A percentile compares a stretch with the other conserved stretches of the same genome.
These are phyloP conservation scores for Secale cereale DNA, from an alignment of 176 grass and related monocot species.

Conservation along the genomic window DNA sequence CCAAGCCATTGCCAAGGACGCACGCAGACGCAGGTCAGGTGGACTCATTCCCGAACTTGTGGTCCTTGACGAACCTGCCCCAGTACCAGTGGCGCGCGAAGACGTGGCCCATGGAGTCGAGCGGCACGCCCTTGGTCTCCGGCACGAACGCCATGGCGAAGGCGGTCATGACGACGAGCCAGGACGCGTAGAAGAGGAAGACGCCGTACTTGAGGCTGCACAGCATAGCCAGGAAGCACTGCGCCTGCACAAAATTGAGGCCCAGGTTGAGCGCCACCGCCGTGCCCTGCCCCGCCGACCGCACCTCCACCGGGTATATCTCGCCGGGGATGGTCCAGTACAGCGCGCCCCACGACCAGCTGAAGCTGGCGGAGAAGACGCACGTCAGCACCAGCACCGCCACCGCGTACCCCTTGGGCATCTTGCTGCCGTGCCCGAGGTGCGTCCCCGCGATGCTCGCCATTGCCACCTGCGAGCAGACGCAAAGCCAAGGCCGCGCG, in stretches of 20 bases:
- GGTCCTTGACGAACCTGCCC: conserved; percentile 52
- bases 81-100: conserved; percentile 76
- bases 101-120: conserved; percentile 56
- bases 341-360: conserved; percentile 84
- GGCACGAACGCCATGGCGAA: conserved; percentile 59
- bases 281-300: conserved; percentile 65
- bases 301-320: conserved; percentile 83
- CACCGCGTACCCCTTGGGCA: conserved; percentile 59
- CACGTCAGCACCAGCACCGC: conserved; percentile 59
- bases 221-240: conserved; percentile 75
- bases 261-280: conserved; percentile 74
- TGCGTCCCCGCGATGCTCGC: conserved; percentile 63
- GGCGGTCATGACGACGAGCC: conserved; percentile 60
- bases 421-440: conserved; percentile 35
- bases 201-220: conserved; percentile 72
- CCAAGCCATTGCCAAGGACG: not conserved
- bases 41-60: conserved; percentile 30
- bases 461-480: conserved; percentile 41
- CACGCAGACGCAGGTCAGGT: not conserved
- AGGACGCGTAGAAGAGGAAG: conserved; percentile 64
- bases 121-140: conserved; percentile 72
- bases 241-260: conserved; percentile 76
- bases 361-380: conserved; percentile 64
- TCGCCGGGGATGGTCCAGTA: conserved; percentile 75
- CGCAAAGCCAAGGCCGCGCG: not conserved